Base-by-base conservation (phyloP, 75 land plant species). In the Chamaecyparis obtusa region DNA sequence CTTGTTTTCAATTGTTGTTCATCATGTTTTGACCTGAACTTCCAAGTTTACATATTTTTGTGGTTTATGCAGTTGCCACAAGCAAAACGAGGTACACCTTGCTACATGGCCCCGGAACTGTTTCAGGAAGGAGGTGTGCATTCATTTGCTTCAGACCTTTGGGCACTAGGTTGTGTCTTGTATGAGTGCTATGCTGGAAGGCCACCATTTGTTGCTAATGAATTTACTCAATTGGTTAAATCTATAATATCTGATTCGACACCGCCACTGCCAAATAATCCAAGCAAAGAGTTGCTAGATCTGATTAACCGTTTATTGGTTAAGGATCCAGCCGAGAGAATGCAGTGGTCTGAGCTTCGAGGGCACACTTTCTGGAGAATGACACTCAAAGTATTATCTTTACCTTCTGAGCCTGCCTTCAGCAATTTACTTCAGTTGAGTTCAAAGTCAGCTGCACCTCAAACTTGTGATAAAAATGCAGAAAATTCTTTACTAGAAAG, bases 81-180 rank as follows among this genome's bases (percentile, higher is more conserved):
- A 91, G 93, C 99, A 88, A 98, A 96, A 88, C 93, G 99, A 69
- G 99, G 99, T 56, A 96, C 99, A 51, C 99, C 99, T 32, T 96
- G 94, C 84, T 98, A 97, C 83, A 98, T 97, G 99, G 99, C 99
- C 82, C 99, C 99, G 44, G 99, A 98, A 88, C 91, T 98, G 80
- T 98, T 98, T 83, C 94, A 94, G 78, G 99, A 98, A 83, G 99
- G 98, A 86, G 99, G 99, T 71, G 95, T 97, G 57, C 99, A 98
- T 90, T 98, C 99, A 27, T 97, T 94, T 90, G 97, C 97, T 85
- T 97, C 99, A 57, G 99, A 98, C 89, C 88, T 98, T 13, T 98
- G 99, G 99, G 99, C 99, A 46, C 93, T 98, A 78, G 99, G 99
- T 55, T 98, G 99, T 88, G 97, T 98, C 8, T 89, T 98, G 86